Percentiles rank a stretch among this genome's conserved stretches.
Evolutionary conservation across 2,329 filamentous ascomycete species (phyloP).

Genomic region (Diaporthe eres): DNA sequence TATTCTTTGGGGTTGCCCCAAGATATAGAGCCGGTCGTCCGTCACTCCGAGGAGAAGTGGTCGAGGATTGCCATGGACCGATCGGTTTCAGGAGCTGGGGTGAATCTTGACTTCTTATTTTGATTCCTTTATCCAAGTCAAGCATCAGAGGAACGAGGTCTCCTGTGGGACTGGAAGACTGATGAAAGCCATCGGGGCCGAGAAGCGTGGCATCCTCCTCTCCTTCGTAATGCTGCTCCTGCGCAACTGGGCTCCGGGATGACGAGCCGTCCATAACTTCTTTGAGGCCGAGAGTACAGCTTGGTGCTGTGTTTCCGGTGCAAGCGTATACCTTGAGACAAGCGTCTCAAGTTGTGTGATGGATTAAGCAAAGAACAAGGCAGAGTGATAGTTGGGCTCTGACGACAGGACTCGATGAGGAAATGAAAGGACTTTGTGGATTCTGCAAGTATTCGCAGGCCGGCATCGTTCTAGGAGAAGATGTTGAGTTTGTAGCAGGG

Average conservation of each 20-base stretch:
- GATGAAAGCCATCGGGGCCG: background rate
- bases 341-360: too few relatives aligned
- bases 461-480: background rate
- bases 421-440: background rate
- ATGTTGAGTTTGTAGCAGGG: background rate
- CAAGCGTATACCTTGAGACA: background rate
- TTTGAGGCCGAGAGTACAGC: background rate
- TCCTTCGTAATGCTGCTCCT: background rate
- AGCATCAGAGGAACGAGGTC: background rate
- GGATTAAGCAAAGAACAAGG: background rate
- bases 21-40: background rate
- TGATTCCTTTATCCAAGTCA: background rate
- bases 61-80: background rate
- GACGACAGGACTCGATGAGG: background rate
- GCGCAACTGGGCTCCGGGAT: background rate
- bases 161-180: background rate
- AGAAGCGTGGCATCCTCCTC: background rate
- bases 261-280: conserved; percentile 4
- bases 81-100: background rate
- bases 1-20: background rate
- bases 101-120: background rate
- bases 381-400: background rate
- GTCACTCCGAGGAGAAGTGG: background rate
- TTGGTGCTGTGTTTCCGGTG: background rate
- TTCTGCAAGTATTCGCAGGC: background rate